Evolutionary conservation across 2,329 filamentous ascomycete species (phyloP).

Genomic region (Aureobasidium namibiae): DNA sequence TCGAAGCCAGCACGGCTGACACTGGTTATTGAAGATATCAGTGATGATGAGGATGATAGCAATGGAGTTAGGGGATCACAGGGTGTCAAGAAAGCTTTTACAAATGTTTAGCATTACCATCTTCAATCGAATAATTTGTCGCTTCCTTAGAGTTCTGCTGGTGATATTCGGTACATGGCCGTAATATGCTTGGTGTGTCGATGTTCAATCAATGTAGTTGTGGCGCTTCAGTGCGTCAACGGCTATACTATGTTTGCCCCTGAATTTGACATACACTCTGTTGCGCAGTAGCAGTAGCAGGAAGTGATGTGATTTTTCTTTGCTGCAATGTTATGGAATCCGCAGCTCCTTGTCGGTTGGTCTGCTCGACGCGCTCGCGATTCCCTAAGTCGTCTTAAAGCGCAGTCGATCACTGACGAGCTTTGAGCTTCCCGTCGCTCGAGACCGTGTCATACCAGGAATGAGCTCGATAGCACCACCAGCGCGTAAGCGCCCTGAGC

Average conservation of each 20-base stretch:
- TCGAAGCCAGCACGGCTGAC: background rate
- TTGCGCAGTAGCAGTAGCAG: no score
- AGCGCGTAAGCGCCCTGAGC: no score
- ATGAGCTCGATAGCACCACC: no score
- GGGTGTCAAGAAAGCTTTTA: background rate
- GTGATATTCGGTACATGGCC: background rate
- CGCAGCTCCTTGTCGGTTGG: no score
- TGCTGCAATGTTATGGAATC: no score
- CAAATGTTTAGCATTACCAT: background rate
- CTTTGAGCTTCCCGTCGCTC: no score
- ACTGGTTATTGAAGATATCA: conserved; percentile 5
- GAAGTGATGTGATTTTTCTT: background rate
- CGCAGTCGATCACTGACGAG: no score
- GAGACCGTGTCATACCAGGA: no score
- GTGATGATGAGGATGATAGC: background rate
- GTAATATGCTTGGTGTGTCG: background rate
- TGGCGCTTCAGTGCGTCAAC: background rate
- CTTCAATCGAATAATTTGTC: background rate
- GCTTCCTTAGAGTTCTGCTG: background rate
- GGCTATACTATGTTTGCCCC: background rate
- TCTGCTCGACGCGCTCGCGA: no score
- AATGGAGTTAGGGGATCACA: background rate
- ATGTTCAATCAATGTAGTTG: background rate
- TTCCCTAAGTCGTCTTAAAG: no score
- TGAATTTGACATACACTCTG: background rate